Base-by-base conservation (phyloP, 148 eudicot genomes). In the Dianthus caryophyllus region DNA sequence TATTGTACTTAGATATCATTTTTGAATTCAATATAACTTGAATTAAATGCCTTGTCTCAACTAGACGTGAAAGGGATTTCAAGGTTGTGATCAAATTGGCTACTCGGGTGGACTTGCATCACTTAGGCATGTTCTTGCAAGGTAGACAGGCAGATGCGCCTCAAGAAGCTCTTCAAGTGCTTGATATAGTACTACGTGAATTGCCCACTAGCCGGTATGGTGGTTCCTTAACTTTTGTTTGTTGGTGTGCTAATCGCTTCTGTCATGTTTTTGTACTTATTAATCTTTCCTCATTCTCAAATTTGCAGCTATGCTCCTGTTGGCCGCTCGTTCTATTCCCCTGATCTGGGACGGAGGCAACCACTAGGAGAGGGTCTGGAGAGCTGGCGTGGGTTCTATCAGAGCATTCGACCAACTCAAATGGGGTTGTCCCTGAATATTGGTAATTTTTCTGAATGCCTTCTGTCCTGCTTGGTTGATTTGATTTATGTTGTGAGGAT, bases 311-410 rank as follows among this genome's bases (percentile, higher is more conserved):
- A 69, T 73, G 68, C 78, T 44, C 88, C 88, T 0, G 92, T 87
- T 29, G 90, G 87, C 2, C 84, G 96, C 9, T 90, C 90, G 64
- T 87, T 90, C 64, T 90, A 85, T 74, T 83, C 88, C 11, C 84
- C 90, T 57, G 38, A 71, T 70, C 75, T 90, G 62, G 92, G 89
- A 49, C 70, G 79, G 71, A 82, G 81, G 64, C 85, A 82, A 58
- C 77, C 88, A 22, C 62, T 90, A 59, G 90, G 88, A 24, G 89
- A 87, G 49, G 96, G 96, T 31, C 67, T 90, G 44, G 90, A 90
- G 70, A 80, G 84, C 69, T 90, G 96, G 96, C 83, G 90, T 61
- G 96, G 96, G 13, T 90, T 90, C 75, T 90, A 90, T 74, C 96
- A 90, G 78, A 90, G 93, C 70, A 82, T 90, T 21, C 83, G 92